phyloP scores from a whole-genome alignment of 345 rosid species.

The Eutrema japonicum region DNA sequence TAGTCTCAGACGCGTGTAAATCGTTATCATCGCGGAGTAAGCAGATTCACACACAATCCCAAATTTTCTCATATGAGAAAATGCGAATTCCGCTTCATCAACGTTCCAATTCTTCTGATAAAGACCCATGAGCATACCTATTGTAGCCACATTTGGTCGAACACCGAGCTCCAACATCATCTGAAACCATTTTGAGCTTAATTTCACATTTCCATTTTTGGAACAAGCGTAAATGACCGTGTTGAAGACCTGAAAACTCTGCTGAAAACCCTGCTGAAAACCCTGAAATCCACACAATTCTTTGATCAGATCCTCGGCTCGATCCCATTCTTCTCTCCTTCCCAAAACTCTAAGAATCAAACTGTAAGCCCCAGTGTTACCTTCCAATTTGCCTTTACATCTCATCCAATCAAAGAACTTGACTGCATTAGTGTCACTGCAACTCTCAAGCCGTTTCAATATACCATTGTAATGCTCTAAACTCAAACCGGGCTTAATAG shows the following conservation, averaged over 20 bases:
- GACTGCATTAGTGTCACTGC: slow-evolving; percentile 57
- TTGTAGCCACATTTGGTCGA: slow-evolving; percentile 77
- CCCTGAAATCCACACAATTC: slow-evolving; percentile 46
- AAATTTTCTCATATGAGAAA: slow-evolving; percentile 65
- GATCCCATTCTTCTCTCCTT: slow-evolving; percentile 76
- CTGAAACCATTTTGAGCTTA: slow-evolving; percentile 69
- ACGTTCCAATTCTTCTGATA: slow-evolving; percentile 76
- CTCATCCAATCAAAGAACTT: slow-evolving; percentile 87
- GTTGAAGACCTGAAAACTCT: slow-evolving; percentile 69
- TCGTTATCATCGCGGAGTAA: slow-evolving; percentile 86
- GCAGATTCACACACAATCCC: slow-evolving; percentile 80
- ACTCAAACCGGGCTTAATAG: slow-evolving; percentile 51
- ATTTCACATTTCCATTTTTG: slow-evolving; percentile 58
- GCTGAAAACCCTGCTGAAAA: slow-evolving; percentile 48
- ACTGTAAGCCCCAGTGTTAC: slow-evolving; percentile 67
- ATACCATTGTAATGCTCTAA: slow-evolving; percentile 61
- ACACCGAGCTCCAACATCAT: slow-evolving; percentile 76
- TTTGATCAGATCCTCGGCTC: slow-evolving; percentile 59
- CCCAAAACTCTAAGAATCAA: slow-evolving; percentile 73
- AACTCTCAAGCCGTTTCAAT: slow-evolving; percentile 70
- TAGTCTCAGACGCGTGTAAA: slow-evolving; percentile 74
- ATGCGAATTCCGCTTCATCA: slow-evolving; percentile 73
- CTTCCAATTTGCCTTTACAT: slow-evolving; percentile 59
- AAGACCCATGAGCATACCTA: slow-evolving; percentile 89
- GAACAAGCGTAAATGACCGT: slow-evolving; percentile 66